Base-by-base conservation (phyloP, 2,329 filamentous ascomycete genomes). In the Arthrocladium fulminans region DNA sequence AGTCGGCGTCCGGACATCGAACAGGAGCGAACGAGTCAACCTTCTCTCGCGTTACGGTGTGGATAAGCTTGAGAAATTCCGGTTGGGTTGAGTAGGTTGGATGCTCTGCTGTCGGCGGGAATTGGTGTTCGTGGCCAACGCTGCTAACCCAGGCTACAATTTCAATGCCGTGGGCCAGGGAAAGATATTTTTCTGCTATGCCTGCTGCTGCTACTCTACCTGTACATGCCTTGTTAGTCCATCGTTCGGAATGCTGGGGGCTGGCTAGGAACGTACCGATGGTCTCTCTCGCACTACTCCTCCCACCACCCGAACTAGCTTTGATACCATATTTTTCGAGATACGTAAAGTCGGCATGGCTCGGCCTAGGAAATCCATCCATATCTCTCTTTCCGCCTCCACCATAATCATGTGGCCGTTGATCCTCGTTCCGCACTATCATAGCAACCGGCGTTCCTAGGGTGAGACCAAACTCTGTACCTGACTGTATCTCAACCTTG, bases 311-410 rank as follows among this genome's bases (percentile, higher is more conserved):
- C 53, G 83, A 88, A 65, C 81, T 86, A 30, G 92, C 88, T 73
- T 94, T 94, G 59, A 94, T 82, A 49, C 90, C 90, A 67, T 98
- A 98, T 72, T 97, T 97, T 67, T 95, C 86, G 52, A 95, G 76
- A 71, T 97, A 97, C 52, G 92, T 97, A 80, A 85, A 96, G 70
- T 97, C 90, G 51, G 92, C 90, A 69, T 97, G 92, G 64, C 82
- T 88, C 29, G 90, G 92, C 45, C 92, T 79, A 3, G 92, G 92
- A 75, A 84, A 97, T 54, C 81, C 71, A 68, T 97, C 87, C 80
- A 96, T 96, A 24, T 89, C 95, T 12, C 49, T 51, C 23, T 47
- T 47, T 5, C 44, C 44, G 64, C 80, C 79, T 69, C 81, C 79
- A 49, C 86, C 86, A 69, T 97, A 97, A 73, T 98, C 92, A 64